Conservation (phyloP, 805 yeast genomes). For the Candida silvicultrix region DNA sequence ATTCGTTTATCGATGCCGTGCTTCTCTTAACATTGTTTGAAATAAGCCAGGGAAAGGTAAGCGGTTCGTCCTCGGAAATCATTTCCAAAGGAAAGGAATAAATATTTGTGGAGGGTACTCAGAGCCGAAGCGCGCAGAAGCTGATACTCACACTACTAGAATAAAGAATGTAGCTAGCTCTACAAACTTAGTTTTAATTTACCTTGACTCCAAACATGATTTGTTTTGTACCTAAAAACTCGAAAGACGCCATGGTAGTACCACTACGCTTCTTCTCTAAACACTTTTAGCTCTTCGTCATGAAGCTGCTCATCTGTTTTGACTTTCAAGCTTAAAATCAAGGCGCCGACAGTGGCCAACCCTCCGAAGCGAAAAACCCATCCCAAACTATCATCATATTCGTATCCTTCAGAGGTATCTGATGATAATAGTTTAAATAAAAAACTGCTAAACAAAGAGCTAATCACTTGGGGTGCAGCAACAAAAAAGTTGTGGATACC, state of each 20-base stretch:
- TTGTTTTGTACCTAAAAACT: too few relatives aligned
- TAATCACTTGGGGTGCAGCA: conserved; percentile 49
- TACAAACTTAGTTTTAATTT: too few relatives aligned
- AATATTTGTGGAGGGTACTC: too few relatives aligned
- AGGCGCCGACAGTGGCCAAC: conserved; percentile 40
- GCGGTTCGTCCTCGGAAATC: background rate
- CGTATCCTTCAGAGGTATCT: conserved; percentile 16
- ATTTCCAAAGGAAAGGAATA: background rate
- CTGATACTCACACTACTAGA: too few relatives aligned
- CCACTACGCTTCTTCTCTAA: conserved; percentile 2
- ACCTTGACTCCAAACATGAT: too few relatives aligned
- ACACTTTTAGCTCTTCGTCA: conserved; percentile 22
- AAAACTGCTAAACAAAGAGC: conserved; percentile 41
- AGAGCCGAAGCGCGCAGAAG: too few relatives aligned
- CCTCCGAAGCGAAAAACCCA: conserved; percentile 59
- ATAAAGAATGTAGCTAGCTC: too few relatives aligned
- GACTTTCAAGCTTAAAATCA: conserved; percentile 33
- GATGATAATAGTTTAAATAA: conserved; percentile 34
- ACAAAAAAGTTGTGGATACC: conserved; percentile 56
- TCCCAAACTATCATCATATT: conserved; percentile 37
- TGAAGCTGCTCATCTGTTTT: conserved; percentile 33
- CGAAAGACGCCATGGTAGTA: too few relatives aligned
- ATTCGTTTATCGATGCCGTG: background rate
- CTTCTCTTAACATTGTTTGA: background rate
- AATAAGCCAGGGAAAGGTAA: background rate